These are phyloP conservation scores for Xylaria telfairii DNA, from an alignment of 495 filamentous ascomycete genomes.

Conservation along the genomic window DNA sequence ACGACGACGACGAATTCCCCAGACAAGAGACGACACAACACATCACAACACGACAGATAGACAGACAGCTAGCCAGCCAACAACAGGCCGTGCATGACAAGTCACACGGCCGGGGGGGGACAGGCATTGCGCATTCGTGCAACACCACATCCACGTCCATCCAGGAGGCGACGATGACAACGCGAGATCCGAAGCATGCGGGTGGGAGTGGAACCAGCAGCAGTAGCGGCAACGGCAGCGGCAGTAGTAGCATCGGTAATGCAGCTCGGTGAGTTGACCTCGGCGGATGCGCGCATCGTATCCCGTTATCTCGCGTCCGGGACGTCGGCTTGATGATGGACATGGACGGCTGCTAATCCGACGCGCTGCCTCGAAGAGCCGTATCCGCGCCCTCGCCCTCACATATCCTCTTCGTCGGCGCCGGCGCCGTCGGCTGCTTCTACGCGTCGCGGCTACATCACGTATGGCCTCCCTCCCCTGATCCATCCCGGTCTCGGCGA, in stretches of 20 bases:
- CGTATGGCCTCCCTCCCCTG: conserved; percentile 37
- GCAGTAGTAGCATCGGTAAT: neutral
- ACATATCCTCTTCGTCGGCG: conserved; percentile 63
- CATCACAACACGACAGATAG: too few species aligned
- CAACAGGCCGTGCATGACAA: neutral
- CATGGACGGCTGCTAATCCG: conserved; percentile 19
- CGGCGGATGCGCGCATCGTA: neutral
- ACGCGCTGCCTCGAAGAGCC: conserved; percentile 30
- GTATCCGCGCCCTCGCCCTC: conserved; percentile 33
- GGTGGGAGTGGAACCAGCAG: neutral
- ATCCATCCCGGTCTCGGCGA: conserved; percentile 13
- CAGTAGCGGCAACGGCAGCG: neutral
- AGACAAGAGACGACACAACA: neutral
- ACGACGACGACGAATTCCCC: neutral
- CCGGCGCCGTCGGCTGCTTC: conserved; percentile 65
- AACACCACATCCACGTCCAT: neutral
- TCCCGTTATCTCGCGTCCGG: neutral
- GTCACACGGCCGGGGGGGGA: too few species aligned
- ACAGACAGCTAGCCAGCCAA: too few species aligned
- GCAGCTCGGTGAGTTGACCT: conserved; percentile 7
- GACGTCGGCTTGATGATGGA: neutral
- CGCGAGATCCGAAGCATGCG: neutral
- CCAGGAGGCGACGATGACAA: neutral
- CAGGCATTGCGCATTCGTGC: neutral
- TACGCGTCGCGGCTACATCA: conserved; percentile 63